Percentiles rank a stretch among this genome's conserved stretches.
phyloP scores from a whole-genome alignment of 768 basidiomycete genomes.

The Lactarius trivialis region DNA sequence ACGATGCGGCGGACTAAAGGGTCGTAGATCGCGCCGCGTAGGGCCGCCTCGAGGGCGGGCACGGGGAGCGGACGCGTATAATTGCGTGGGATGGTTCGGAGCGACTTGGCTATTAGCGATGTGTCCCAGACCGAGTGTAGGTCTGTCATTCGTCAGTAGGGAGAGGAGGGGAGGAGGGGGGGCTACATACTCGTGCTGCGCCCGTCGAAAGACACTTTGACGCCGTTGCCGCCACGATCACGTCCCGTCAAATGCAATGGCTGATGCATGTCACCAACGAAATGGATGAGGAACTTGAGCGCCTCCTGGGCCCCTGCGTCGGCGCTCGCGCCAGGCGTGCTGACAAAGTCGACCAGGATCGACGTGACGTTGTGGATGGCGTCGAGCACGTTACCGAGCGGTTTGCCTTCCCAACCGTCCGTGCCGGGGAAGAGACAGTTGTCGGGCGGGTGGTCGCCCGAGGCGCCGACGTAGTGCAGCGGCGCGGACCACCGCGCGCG shows the following conservation, averaged over 20 bases:
- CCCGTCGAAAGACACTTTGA: constrained; percentile 67
- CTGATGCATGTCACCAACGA: constrained; percentile 88
- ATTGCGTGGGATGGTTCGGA: constrained; percentile 66
- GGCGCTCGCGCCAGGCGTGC: constrained; percentile 19
- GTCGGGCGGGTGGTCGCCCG: constrained; percentile 71
- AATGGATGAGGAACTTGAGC: constrained; percentile 89
- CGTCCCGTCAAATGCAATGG: constrained; percentile 88
- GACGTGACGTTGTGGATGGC: constrained; percentile 72
- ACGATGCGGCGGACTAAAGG: constrained; percentile 81
- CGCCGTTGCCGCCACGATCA: constrained; percentile 81
- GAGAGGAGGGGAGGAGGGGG: neutral
- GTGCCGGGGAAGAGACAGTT: constrained; percentile 73
- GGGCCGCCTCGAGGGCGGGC: constrained; percentile 53
- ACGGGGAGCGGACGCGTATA: constrained; percentile 72
- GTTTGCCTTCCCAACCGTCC: constrained; percentile 61
- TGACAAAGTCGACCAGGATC: constrained; percentile 48
- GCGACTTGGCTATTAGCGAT: constrained; percentile 71
- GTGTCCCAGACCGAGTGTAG: constrained; percentile 88
- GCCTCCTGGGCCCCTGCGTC: constrained; percentile 58
- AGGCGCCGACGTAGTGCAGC: constrained; percentile 69
- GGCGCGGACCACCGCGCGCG: constrained; percentile 57
- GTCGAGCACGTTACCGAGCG: constrained; percentile 61
- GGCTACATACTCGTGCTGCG: constrained; percentile 56
- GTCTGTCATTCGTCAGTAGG: constrained; percentile 35
- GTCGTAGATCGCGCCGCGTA: constrained; percentile 81